These are phyloP conservation scores for Aegilops longissima DNA, from an alignment of 176 grass and related monocot genomes.

Conservation along the genomic window DNA sequence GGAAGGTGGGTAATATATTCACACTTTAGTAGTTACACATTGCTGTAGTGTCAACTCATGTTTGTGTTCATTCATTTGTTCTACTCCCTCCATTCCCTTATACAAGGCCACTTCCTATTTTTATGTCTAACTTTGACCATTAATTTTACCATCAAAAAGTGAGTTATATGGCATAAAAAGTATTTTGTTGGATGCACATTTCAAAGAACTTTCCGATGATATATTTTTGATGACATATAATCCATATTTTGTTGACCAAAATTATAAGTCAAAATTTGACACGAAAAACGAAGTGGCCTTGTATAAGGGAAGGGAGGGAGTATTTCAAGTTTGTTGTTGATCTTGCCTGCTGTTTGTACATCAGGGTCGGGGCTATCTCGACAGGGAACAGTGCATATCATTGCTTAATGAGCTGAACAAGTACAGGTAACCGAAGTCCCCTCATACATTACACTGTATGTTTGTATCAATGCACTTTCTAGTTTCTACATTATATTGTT, in stretches of 20 bases:
- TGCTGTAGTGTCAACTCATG: background rate
- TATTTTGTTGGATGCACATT: too few relatives aligned
- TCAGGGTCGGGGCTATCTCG: conserved; percentile 71
- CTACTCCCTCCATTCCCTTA: too few relatives aligned
- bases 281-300: too few relatives aligned
- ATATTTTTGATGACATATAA: too few relatives aligned
- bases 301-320: too few relatives aligned
- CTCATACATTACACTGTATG: conserved; percentile 13
- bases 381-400: conserved; percentile 74
- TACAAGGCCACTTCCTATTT: too few relatives aligned
- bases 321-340: conserved; percentile 18
- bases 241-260: too few relatives aligned
- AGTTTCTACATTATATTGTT: conserved; percentile 26
- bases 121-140: too few relatives aligned
- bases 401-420: conserved; percentile 92
- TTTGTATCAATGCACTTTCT: conserved; percentile 8
- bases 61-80: conserved; percentile 26
- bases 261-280: too few relatives aligned
- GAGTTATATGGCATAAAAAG: too few relatives aligned
- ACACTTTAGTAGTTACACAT: background rate
- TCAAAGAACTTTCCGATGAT: too few relatives aligned
- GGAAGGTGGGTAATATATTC: background rate
- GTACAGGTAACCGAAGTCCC: conserved; percentile 58
- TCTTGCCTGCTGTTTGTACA: conserved; percentile 22
- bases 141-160: too few relatives aligned